Conservation (phyloP, 2,329 filamentous ascomycete species). For the Ophiognomonia clavigignenti-juglandacearum region DNA sequence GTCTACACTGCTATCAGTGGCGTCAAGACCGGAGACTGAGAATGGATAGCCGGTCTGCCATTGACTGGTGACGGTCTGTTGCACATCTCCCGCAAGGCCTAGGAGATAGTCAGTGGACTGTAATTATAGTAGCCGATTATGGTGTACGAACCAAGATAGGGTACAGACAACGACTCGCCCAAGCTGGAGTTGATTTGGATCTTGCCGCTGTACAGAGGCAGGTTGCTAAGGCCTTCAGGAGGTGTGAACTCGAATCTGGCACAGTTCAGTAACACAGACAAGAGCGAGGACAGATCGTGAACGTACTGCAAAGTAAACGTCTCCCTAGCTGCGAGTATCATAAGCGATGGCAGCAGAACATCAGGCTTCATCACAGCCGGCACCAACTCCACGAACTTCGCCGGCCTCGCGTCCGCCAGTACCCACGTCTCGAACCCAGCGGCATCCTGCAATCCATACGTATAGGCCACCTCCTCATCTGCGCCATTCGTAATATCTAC, state of each 20-base stretch:
- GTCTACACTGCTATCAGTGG: conserved; percentile 7
- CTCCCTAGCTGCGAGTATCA: conserved; percentile 6
- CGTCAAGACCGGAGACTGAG: conserved; percentile 5
- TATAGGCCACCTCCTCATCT: conserved; percentile 8
- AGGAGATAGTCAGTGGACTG: background rate
- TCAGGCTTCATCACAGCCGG: conserved; percentile 4
- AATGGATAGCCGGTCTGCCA: conserved; percentile 13
- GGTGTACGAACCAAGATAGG: conserved; percentile 24
- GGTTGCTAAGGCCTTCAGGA: conserved; percentile 23
- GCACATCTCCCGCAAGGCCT: background rate
- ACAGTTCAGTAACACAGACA: no score
- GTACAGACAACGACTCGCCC: conserved; percentile 26
- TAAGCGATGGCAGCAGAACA: conserved; percentile 1
- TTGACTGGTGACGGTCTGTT: background rate
- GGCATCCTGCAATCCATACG: conserved; percentile 6
- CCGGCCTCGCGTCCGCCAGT: background rate
- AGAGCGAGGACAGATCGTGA: background rate
- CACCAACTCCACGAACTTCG: conserved; percentile 1
- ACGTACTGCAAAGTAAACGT: conserved; percentile 2
- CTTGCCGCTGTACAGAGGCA: conserved; percentile 31
- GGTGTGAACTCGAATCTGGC: conserved; percentile 19
- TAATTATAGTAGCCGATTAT: background rate
- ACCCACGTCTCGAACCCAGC: conserved; percentile 12
- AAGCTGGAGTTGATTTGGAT: conserved; percentile 26
- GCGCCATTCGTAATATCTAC: conserved; percentile 11